Conservation (phyloP, 2,329 filamentous ascomycete species). For the Botryotinia narcissicola region DNA sequence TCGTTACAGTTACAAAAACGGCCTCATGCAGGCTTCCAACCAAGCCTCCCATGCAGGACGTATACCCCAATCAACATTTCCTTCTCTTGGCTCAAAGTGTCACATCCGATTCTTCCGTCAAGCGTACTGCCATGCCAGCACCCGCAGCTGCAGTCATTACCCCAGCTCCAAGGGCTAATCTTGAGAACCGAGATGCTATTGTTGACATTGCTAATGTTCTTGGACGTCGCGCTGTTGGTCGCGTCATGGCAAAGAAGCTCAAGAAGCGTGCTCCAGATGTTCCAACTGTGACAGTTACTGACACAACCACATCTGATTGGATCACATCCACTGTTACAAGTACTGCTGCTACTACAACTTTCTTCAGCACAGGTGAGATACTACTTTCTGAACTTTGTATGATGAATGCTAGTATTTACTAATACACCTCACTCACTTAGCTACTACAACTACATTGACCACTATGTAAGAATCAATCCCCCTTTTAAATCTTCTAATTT, state of each 20-base stretch:
- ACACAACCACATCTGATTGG: conserved; percentile 16
- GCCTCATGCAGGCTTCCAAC: conserved; percentile 12
- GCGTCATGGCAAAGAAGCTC: conserved; percentile 10
- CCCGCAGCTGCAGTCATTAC: not conserved
- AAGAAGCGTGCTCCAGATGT: conserved; percentile 19
- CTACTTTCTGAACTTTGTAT: not conserved
- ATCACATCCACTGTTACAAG: conserved; percentile 13
- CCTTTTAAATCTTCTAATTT: not conserved
- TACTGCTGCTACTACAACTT: conserved; percentile 14
- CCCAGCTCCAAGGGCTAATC: conserved; percentile 7
- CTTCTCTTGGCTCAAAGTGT: conserved; percentile 15
- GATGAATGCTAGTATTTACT: not conserved
- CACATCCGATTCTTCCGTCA: not conserved
- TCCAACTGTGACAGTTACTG: conserved; percentile 15
- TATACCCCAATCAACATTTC: conserved; percentile 2
- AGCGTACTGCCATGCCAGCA: not conserved
- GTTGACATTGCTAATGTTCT: conserved; percentile 14
- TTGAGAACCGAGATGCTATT: not conserved
- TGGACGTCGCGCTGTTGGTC: conserved; percentile 18
- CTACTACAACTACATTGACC: conserved; percentile 2
- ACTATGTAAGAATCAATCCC: not conserved
- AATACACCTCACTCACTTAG: not conserved
- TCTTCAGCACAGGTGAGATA: conserved; percentile 17
- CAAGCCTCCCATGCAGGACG: conserved; percentile 2
- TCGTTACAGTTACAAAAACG: conserved; percentile 8